Evolutionary conservation across 108 stramenopile species (phyloP).

Genomic region (Skeletonema marinoi): DNA sequence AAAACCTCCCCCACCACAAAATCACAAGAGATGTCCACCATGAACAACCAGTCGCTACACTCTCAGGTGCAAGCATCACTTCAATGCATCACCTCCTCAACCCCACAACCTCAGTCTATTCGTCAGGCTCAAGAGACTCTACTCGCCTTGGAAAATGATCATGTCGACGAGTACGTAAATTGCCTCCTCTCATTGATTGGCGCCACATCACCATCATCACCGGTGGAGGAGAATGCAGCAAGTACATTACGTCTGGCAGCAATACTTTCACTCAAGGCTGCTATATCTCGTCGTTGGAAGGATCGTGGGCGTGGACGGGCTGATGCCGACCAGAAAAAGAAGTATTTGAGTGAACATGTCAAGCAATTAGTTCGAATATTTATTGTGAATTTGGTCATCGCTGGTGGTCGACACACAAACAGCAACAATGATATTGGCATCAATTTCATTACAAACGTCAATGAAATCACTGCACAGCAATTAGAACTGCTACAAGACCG

Average conservation of each 20-base stretch:
- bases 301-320: constrained; percentile 29
- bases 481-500: constrained; percentile 22
- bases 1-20: too few relatives aligned
- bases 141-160: constrained; percentile 16
- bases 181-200: not conserved
- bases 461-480: not conserved
- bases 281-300: constrained; percentile 40
- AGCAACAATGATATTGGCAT: not conserved
- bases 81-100: constrained; percentile 23
- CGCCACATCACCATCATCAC: constrained; percentile 10
- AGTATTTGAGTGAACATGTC: constrained; percentile 31
- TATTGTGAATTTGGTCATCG: constrained; percentile 21
- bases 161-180: constrained; percentile 8
- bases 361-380: constrained; percentile 13
- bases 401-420: not conserved
- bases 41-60: not conserved
- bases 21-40: not conserved
- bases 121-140: constrained; percentile 39
- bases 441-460: not conserved
- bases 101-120: constrained; percentile 11
- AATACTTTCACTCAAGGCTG: constrained; percentile 30
- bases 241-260: constrained; percentile 32
- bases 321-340: not conserved
- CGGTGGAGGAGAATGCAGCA: not conserved
- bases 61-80: constrained; percentile 28